Conservation (phyloP, 140 eudicot genomes). For the Oenanthe javanica region DNA sequence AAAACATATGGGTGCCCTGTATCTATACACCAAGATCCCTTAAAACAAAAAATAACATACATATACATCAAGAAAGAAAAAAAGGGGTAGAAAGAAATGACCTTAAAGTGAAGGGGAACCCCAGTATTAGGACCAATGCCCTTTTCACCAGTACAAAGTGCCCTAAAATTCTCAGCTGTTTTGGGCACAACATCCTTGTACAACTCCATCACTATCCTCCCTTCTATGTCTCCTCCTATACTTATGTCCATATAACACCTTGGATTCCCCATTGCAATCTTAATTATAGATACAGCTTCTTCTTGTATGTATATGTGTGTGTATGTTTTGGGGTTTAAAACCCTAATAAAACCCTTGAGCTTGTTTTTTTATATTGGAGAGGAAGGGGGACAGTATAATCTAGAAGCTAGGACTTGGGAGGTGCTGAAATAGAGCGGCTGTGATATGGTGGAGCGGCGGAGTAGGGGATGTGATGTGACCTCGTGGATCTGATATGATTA, state of each 20-base stretch:
- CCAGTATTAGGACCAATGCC: slow-evolving; percentile 74
- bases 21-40: neutral
- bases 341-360: slow-evolving; percentile 10
- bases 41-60: neutral
- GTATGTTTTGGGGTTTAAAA: neutral
- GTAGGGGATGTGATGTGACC: neutral
- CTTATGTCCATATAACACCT: slow-evolving; percentile 69
- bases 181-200: slow-evolving; percentile 72
- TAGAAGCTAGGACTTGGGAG: neutral
- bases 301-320: neutral
- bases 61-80: neutral
- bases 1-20: neutral
- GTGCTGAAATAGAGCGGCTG: no score
- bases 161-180: slow-evolving; percentile 96
- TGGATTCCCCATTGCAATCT: slow-evolving; percentile 47
- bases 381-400: neutral
- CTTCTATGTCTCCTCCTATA: slow-evolving; percentile 90
- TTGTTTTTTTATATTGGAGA: neutral
- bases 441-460: neutral
- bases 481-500: neutral
- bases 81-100: neutral
- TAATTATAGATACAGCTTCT: neutral
- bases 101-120: slow-evolving; percentile 89
- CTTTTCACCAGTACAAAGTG: slow-evolving; percentile 92
- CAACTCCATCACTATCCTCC: slow-evolving; percentile 75